Conservation (phyloP, 2,329 filamentous ascomycete species). For the Leptoxyphium fumago region DNA sequence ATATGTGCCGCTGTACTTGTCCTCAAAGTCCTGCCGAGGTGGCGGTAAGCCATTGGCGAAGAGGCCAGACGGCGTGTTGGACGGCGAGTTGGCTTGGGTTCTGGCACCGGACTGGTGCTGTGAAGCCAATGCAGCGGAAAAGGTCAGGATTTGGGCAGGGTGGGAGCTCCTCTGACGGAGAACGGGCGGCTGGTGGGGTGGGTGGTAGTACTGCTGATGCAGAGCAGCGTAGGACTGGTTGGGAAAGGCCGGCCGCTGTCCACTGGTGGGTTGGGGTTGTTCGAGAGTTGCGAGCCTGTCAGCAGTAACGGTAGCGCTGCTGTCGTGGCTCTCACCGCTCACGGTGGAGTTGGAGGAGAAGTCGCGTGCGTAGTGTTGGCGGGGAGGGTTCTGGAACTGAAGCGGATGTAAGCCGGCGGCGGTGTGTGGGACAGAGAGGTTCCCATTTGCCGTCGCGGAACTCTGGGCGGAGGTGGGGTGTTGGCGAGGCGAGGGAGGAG, state of each 20-base stretch:
- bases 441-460: constrained; percentile 9
- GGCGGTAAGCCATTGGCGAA: constrained; percentile 23
- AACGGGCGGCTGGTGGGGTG: constrained; percentile 22
- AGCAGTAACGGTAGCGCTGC: constrained; percentile 19
- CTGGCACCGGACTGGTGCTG: constrained; percentile 24
- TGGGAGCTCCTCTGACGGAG: constrained; percentile 29
- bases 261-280: constrained; percentile 4
- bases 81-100: constrained; percentile 32
- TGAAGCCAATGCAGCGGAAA: constrained; percentile 26
- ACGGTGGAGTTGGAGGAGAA: constrained; percentile 27
- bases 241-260: constrained; percentile 26
- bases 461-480: constrained; percentile 1
- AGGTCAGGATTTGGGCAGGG: constrained; percentile 26
- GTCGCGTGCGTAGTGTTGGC: constrained; percentile 26
- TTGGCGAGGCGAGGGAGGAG: neutral
- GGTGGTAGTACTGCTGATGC: constrained; percentile 30
- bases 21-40: constrained; percentile 15
- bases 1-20: constrained; percentile 24
- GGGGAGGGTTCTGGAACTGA: constrained; percentile 9
- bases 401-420: constrained; percentile 1
- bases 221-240: constrained; percentile 37
- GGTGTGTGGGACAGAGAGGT: constrained; percentile 7
- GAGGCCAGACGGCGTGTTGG: constrained; percentile 30
- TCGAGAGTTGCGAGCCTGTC: constrained; percentile 7
- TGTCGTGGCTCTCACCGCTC: constrained; percentile 26